phyloP scores from a whole-genome alignment of 805 yeast genomes.

The Candida berthetii region DNA sequence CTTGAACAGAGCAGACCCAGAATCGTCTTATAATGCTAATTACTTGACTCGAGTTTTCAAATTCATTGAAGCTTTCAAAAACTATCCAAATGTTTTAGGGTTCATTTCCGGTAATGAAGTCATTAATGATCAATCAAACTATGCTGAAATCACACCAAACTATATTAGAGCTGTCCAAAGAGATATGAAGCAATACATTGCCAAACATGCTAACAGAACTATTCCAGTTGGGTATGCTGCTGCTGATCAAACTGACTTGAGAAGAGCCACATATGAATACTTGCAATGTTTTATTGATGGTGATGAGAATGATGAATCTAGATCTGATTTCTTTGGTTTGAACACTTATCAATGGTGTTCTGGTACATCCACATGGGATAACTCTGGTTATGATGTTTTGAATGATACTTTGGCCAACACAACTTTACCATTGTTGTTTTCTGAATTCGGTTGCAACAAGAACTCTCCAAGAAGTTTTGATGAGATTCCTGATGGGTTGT shows the following conservation, averaged over 20 bases:
- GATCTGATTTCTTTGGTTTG: constrained; percentile 88
- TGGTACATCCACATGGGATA: constrained; percentile 53
- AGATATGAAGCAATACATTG: constrained; percentile 81
- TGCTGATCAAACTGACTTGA: constrained; percentile 69
- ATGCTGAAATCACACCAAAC: constrained; percentile 57
- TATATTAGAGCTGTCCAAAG: constrained; percentile 89
- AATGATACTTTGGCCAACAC: constrained; percentile 52
- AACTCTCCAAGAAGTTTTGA: constrained; percentile 76
- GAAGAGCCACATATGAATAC: constrained; percentile 72
- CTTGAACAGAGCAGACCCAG: constrained; percentile 67
- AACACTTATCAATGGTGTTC: constrained; percentile 98
- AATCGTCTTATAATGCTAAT: constrained; percentile 58
- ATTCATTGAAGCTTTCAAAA: constrained; percentile 77
- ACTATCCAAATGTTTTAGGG: constrained; percentile 80
- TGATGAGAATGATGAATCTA: constrained; percentile 46
- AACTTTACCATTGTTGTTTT: constrained; percentile 61
- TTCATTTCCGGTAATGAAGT: constrained; percentile 91
- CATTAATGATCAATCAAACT: constrained; percentile 68
- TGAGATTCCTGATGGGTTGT: constrained; percentile 66
- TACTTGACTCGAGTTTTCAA: constrained; percentile 79
- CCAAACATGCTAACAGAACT: constrained; percentile 58
- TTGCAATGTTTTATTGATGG: constrained; percentile 73
- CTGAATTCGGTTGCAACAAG: constrained; percentile 82
- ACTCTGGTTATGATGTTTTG: constrained; percentile 64
- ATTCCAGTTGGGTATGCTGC: constrained; percentile 97